Base-by-base conservation (phyloP, 345 rosid genomes). In the Brassica cretica region DNA sequence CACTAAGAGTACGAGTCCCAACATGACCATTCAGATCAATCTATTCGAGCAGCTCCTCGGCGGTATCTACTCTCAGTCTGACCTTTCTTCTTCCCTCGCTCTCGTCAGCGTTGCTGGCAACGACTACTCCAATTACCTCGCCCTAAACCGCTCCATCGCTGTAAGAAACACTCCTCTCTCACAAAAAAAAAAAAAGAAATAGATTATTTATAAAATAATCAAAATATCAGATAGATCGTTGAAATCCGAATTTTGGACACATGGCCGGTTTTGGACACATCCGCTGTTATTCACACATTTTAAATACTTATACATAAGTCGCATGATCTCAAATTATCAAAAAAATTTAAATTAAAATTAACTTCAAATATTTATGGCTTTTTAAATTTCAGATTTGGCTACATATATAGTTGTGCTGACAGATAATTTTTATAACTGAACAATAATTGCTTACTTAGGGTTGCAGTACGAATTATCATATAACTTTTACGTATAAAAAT, bases 1-100 rank as follows among this genome's bases (percentile, higher is more conserved):
- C 49, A 88, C 98, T 5, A 18, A 16, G 24, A 4, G 14, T 3
- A 25, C 49, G 78, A 10, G 66, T 58, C 97, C 98, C 2, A 89
- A 94, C 70, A 87, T 92, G 98, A 88, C 88, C 0, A 76, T 84
- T 70, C 98, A 92, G 71, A 91, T 92, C 29, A 83, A 79, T 71
- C 65, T 73, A 71, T 86, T 92, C 64, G 78, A 86, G 56, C 78
- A 80, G 27, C 71, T 88, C 16, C 81, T 89, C 30, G 80, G 88
- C 7, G 79, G 81, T 6, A 29, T 84, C 21, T 92, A 80, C 87
- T 72, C 76, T 3, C 14, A 33, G 0, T 0, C 51, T 4, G 85
- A 82, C 51, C 83, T 94, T 0, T 41, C 35, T 1, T 78, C 80
- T 71, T 89, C 97, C 6, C 70, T 82, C 1, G 97, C 92, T 44